Conservation (phyloP, 305 asterid species). For the Salvia sclarea region DNA sequence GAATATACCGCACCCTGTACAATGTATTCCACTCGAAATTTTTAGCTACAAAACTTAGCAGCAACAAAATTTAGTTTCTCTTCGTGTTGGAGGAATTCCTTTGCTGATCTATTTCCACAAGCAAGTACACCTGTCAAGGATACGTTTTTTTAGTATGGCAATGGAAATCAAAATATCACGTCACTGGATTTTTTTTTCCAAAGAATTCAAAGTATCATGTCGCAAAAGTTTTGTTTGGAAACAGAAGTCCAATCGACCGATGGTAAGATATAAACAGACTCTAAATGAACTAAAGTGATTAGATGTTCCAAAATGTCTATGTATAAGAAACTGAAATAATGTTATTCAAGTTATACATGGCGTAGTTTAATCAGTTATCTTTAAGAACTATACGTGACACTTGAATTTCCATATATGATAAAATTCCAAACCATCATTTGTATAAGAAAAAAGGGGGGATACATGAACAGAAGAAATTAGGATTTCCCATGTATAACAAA, state of each 20-base stretch:
- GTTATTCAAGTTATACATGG: not conserved
- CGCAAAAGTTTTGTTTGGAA: not conserved
- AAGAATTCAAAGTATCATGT: too few relatives aligned
- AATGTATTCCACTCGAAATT: conserved; percentile 27
- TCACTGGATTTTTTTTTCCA: too few relatives aligned
- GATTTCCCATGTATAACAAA: not conserved
- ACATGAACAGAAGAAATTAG: not conserved
- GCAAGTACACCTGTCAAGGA: conserved; percentile 16
- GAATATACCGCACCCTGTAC: conserved; percentile 19
- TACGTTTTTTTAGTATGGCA: not conserved
- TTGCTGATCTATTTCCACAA: not conserved
- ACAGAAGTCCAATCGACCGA: not conserved
- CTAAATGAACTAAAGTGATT: too few relatives aligned
- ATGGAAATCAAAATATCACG: not conserved
- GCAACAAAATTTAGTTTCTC: not conserved
- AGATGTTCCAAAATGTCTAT: too few relatives aligned
- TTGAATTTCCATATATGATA: too few relatives aligned
- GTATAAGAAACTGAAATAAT: too few relatives aligned
- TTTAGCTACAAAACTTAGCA: conserved; percentile 10
- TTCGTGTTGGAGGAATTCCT: not conserved
- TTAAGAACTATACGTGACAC: too few relatives aligned
- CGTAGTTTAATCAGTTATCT: too few relatives aligned
- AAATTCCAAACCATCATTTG: not conserved
- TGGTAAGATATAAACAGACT: too few relatives aligned
- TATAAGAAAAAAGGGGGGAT: not conserved